Evolutionary conservation across 768 basidiomycete genomes (phyloP).

Genomic region (Pleurotus citrinopileatus): DNA sequence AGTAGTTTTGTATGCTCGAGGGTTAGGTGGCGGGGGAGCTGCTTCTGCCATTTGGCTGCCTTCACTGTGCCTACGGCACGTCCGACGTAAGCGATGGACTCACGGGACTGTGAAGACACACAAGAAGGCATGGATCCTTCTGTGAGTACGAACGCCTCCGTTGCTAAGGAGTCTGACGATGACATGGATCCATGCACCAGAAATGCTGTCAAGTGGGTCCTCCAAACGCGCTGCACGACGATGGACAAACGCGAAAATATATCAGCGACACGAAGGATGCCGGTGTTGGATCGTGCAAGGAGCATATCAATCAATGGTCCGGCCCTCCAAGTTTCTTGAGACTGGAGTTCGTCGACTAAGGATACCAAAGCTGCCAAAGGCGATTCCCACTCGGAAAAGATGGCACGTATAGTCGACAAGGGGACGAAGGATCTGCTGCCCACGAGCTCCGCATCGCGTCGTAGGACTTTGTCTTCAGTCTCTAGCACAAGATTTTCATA

Average conservation of each 20-base stretch:
- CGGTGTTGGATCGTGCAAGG: slow-evolving; percentile 67
- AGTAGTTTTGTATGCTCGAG: slow-evolving; percentile 63
- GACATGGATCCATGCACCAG: slow-evolving; percentile 77
- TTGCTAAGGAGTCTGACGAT: slow-evolving; percentile 63
- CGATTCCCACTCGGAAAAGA: slow-evolving; percentile 86
- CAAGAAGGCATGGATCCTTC: slow-evolving; percentile 74
- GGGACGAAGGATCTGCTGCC: slow-evolving; percentile 84
- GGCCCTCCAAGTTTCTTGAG: slow-evolving; percentile 59
- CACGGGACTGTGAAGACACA: slow-evolving; percentile 65
- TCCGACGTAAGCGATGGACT: slow-evolving; percentile 85
- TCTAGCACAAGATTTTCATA: slow-evolving; percentile 78
- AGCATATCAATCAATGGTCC: slow-evolving; percentile 83
- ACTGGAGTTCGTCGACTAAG: slow-evolving; percentile 61
- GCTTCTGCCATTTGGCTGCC: slow-evolving; percentile 73
- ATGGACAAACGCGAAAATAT: slow-evolving; percentile 70
- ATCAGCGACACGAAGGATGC: slow-evolving; percentile 70
- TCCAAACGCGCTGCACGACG: slow-evolving; percentile 81
- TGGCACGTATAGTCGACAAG: slow-evolving; percentile 77
- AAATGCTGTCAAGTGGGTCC: slow-evolving; percentile 78
- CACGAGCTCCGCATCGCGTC: slow-evolving; percentile 72
- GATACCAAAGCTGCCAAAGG: slow-evolving; percentile 71
- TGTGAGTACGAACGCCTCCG: slow-evolving; percentile 54
- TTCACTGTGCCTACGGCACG: slow-evolving; percentile 84
- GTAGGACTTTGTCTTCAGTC: slow-evolving; percentile 78
- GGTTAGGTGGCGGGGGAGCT: slow-evolving; percentile 67